Evolutionary conservation across 352 stramenopile genomes (phyloP), one percentile per base, ranked within the genome.

Genomic region (Elongisporangium prolatum): DNA sequence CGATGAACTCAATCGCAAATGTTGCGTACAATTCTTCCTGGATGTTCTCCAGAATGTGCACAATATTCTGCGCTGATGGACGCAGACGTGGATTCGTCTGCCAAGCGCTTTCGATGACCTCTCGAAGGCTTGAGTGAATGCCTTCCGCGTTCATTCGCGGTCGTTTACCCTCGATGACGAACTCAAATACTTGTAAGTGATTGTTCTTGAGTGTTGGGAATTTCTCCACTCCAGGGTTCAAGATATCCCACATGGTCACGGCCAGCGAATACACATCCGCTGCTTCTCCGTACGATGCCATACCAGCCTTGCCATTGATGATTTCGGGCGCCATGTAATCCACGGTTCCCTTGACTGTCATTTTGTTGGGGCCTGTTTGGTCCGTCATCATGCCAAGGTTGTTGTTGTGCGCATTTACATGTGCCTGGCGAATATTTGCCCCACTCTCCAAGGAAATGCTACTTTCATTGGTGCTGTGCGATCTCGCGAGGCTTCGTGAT

Each of bases 311-410:
- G n/a, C 80, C 78, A 4, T 90, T 81, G 54, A 94, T 89, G 57
- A 94, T 71, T 40, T 94, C 83, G 4, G 83, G 83, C 6, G 84
- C 83, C 84, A 94, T 94, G 64, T 91, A 91, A 44, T 87, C 72
- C 2, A 88, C 80, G 0, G 83, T 91, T 2, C 83, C 83, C 53
- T 82, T 74, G 21, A 17, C 28, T 2, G 28, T 8, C 28, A 88
- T 13, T 13, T 40, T 40, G 8, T 40, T 40, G 28, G 28, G 28
- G 2, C 4, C 9, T 1, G 14, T 13, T 14, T 40, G 28, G 8
- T 40, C 28, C 28, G 28, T 13, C 28, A 40, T 40, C 14, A 14
- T 2, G 2, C 4, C 24, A 7, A 8, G 3, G 24, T 3, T 34
- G 24, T 7, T 34, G 28, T 13, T 14, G 28, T 40, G 9, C 1